A percentile compares a stretch with the other conserved stretches of the same genome.
Conservation (phyloP, 169 alveolate genomes). For the Prorocentrum cordatum region DNA sequence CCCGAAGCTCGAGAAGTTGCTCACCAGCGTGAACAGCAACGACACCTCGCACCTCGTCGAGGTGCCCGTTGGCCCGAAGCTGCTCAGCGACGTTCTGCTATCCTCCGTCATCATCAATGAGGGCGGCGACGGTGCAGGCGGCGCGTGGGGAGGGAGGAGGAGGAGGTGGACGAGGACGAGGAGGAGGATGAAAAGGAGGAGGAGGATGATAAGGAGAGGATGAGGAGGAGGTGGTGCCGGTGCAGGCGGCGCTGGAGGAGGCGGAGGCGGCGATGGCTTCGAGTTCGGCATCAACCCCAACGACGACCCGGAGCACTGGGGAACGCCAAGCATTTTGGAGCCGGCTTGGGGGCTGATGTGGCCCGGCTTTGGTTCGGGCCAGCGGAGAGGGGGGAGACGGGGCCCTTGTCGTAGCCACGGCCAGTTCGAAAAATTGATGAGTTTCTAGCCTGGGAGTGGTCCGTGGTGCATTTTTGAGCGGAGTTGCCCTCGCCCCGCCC, state of each 20-base stretch:
- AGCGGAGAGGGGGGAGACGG: no score
- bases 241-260: slow-evolving; percentile 6
- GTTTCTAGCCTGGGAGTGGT: no score
- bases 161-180: background rate
- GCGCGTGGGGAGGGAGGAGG: no score
- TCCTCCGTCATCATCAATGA: slow-evolving; percentile 41
- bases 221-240: background rate
- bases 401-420: no score
- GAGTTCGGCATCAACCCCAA: slow-evolving; percentile 65
- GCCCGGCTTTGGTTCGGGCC: no score
- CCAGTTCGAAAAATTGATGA: no score
- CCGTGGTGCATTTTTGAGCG: no score
- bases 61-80: slow-evolving; percentile 53
- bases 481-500: no score
- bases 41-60: slow-evolving; percentile 51
- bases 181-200: slow-evolving; percentile 10
- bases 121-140: slow-evolving; percentile 24
- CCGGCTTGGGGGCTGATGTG: no score
- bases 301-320: slow-evolving; percentile 40
- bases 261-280: slow-evolving; percentile 52
- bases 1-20: slow-evolving; percentile 53
- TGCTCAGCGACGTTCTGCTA: slow-evolving; percentile 43
- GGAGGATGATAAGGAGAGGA: slow-evolving; percentile 14
- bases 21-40: slow-evolving; percentile 37
- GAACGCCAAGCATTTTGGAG: no score